Conservation (phyloP, 2,329 filamentous ascomycete genomes). For the Stagonosporopsis rhizophila region DNA sequence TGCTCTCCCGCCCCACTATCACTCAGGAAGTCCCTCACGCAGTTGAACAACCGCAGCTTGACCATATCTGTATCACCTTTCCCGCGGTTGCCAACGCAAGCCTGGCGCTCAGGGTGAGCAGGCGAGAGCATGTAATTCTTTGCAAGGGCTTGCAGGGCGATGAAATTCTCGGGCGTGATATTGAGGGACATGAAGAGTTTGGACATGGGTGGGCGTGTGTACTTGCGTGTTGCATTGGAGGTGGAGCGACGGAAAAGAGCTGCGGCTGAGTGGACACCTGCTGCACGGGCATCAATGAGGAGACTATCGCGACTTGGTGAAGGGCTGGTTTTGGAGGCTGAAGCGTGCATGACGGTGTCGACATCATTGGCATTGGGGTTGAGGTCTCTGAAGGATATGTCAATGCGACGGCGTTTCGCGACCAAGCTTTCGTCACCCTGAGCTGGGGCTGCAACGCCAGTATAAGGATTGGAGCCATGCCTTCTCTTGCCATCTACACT, state of each 20-base stretch:
- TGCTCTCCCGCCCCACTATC: conserved; percentile 58
- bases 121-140: conserved; percentile 65
- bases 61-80: conserved; percentile 64
- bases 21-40: conserved; percentile 60
- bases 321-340: background rate
- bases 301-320: conserved; percentile 27
- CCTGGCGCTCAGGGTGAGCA: conserved; percentile 61
- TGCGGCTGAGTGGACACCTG: conserved; percentile 60
- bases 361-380: conserved; percentile 15
- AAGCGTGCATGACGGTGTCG: conserved; percentile 15
- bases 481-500: conserved; percentile 38
- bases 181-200: conserved; percentile 64
- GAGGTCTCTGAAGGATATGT: conserved; percentile 22
- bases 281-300: conserved; percentile 54
- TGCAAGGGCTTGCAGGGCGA: conserved; percentile 62
- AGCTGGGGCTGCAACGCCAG: conserved; percentile 5
- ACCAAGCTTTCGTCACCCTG: conserved; percentile 12
- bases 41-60: conserved; percentile 63
- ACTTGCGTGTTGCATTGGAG: conserved; percentile 58
- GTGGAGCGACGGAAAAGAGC: conserved; percentile 58
- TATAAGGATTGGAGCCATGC: conserved; percentile 21
- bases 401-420: conserved; percentile 33
- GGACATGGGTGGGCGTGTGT: conserved; percentile 65
- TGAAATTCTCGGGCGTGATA: conserved; percentile 63
- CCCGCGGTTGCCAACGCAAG: conserved; percentile 64